A percentile compares a stretch with the other conserved stretches of the same genome.
Evolutionary conservation across 2,329 filamentous ascomycete genomes (phyloP).

Genomic region (Tolypocladium cylindrosporum): DNA sequence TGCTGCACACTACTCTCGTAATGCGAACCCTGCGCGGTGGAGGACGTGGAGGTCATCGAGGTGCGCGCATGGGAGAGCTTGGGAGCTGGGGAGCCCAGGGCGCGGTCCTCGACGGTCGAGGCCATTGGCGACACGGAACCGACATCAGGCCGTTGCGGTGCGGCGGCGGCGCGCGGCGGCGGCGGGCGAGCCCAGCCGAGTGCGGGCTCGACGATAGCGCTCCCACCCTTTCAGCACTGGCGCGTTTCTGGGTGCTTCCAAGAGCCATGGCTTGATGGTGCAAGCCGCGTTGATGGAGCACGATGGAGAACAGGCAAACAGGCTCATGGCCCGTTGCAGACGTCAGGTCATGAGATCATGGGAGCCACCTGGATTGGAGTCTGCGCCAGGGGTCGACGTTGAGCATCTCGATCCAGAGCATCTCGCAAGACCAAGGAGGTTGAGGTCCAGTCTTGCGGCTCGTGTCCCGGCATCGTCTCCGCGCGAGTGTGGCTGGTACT

Average conservation of each 20-base stretch:
- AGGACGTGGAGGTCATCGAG: not conserved
- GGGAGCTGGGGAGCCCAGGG: not conserved
- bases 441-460: not conserved
- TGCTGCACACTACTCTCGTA: not conserved
- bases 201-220: not conserved
- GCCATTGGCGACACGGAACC: not conserved
- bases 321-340: not conserved
- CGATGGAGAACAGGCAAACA: not conserved
- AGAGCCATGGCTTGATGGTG: not conserved
- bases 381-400: not conserved
- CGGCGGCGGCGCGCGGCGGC: not conserved
- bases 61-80: not conserved
- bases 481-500: not conserved
- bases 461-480: not conserved
- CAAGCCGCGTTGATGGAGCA: not conserved
- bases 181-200: not conserved
- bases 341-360: not conserved
- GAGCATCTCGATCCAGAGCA: not conserved
- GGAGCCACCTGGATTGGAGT: not conserved
- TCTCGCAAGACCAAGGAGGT: not conserved
- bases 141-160: not conserved
- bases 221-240: not conserved
- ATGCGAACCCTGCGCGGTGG: not conserved
- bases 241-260: not conserved
- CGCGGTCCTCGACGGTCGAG: slow-evolving; percentile 2